phyloP scores from a whole-genome alignment of 2,329 filamentous ascomycete species.

The Microdochium nivale region DNA sequence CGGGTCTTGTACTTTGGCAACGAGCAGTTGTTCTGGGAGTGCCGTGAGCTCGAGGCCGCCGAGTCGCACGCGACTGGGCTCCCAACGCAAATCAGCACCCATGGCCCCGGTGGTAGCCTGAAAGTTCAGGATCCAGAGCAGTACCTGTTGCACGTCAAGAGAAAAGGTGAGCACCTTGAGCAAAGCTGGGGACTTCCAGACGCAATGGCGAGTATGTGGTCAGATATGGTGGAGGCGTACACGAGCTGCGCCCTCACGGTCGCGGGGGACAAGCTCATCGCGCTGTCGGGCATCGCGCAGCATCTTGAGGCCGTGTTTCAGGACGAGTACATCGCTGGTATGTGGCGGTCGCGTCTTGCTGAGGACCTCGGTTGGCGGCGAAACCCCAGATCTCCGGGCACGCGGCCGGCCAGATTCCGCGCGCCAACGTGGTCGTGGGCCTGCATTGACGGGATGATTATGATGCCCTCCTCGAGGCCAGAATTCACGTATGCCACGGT shows the following conservation, averaged over 20 bases:
- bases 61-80: neutral
- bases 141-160: neutral
- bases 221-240: slow-evolving; percentile 4
- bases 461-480: neutral
- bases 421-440: slow-evolving; percentile 8
- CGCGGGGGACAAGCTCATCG: slow-evolving; percentile 1
- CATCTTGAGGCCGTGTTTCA: slow-evolving; percentile 1
- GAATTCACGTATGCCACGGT: neutral
- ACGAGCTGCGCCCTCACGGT: slow-evolving; percentile 2
- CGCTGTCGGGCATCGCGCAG: slow-evolving; percentile 5
- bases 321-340: slow-evolving; percentile 3
- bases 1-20: slow-evolving; percentile 4
- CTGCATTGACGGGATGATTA: slow-evolving; percentile 1
- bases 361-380: slow-evolving; percentile 4
- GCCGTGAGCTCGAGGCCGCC: neutral
- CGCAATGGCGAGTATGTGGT: slow-evolving; percentile 3
- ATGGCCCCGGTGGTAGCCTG: neutral
- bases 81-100: neutral
- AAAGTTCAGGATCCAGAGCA: neutral
- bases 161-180: neutral
- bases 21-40: slow-evolving; percentile 6
- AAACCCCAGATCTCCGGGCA: neutral
- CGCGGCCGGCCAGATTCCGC: neutral
- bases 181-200: neutral
- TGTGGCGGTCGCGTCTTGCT: slow-evolving; percentile 4